These are phyloP conservation scores for Fusarium floridanum DNA, from an alignment of 2,329 filamentous ascomycete genomes.

Conservation along the genomic window DNA sequence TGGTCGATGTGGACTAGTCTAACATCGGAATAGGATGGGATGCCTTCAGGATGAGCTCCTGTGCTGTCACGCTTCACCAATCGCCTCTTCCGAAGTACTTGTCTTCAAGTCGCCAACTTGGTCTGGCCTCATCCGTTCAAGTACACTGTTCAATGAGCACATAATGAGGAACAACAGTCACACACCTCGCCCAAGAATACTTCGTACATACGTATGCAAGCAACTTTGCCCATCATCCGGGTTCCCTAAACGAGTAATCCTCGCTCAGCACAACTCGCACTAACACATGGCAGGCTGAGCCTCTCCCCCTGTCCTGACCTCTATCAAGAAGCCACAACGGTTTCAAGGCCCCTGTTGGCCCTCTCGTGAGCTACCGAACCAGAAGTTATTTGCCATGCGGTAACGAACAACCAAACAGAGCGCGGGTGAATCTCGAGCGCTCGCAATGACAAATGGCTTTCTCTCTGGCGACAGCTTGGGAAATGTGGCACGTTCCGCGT, in stretches of 20 bases:
- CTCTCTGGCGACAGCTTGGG: not conserved
- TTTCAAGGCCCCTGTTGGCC: conserved; percentile 17
- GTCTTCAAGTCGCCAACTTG: not conserved
- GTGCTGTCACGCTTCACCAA: not conserved
- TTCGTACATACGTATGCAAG: not conserved
- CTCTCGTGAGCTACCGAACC: conserved; percentile 2
- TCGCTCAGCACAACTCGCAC: conserved; percentile 15
- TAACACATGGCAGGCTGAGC: conserved; percentile 24
- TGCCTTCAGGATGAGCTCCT: not conserved
- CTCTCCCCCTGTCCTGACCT: conserved; percentile 15
- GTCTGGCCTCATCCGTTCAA: not conserved
- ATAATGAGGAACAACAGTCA: conserved; percentile 9
- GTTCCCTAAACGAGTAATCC: conserved; percentile 44
- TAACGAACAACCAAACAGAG: not conserved
- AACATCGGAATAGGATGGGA: not conserved
- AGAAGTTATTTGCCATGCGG: conserved; percentile 9
- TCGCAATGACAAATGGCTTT: not conserved
- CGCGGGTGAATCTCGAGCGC: not conserved
- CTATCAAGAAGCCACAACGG: conserved; percentile 38
- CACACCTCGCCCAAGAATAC: conserved; percentile 2
- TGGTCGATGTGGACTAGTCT: not conserved
- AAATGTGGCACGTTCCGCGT: conserved; percentile 18
- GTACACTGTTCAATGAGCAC: not conserved
- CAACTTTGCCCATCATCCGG: conserved; percentile 27
- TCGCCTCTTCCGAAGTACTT: not conserved